Evolutionary conservation across 345 rosid species (phyloP), one percentile per base, ranked within the genome.

Genomic region (Luvunga scandens): DNA sequence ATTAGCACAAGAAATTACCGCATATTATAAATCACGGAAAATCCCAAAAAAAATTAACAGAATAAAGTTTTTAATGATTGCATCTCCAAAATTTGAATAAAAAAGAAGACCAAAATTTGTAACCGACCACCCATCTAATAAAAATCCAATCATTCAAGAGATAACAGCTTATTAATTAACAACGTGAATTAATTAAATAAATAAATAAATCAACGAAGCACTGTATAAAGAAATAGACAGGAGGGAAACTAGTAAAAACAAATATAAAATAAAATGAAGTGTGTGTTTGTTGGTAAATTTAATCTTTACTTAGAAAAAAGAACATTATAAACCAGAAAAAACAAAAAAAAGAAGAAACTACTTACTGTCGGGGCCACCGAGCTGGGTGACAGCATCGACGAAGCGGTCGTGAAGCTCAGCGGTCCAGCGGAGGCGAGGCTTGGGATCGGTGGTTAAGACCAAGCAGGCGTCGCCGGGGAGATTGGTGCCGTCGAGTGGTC

Each of bases 381-480:
- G 95, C 81, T 95, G 95, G 56, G 97, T 84, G 60, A 95, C 95
- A 75, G 94, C 98, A 81, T 95, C 98, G 24, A 95, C 85, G 81
- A 95, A 95, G 82, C 98, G 86, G 25, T 92, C 98, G 75, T 95
- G 98, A 80, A 95, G 98, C 83, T 95, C 98, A 10, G 94, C 82
- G 13, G 98, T 93, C 98, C 98, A 95, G 0, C 98, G 98, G 76
- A 95, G 98, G 4, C 98, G 93, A 69, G 98, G 98, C 81, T 93
- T 95, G 12, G 98, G 97, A 87, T 95, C 98, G 71, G 98, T 84
- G 69, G 98, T 93, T 80, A 95, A 83, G 63, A 92, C 95, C 80
- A 95, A 78, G 76, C 98, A 93, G 24, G 95, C 90, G 30, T 92
- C 98, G 18, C 91, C 84, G 55, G 92, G 88, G 60, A 91, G 81